phyloP scores from a whole-genome alignment of 2,329 filamentous ascomycete genomes.

The Metarhizium guizhouense region DNA sequence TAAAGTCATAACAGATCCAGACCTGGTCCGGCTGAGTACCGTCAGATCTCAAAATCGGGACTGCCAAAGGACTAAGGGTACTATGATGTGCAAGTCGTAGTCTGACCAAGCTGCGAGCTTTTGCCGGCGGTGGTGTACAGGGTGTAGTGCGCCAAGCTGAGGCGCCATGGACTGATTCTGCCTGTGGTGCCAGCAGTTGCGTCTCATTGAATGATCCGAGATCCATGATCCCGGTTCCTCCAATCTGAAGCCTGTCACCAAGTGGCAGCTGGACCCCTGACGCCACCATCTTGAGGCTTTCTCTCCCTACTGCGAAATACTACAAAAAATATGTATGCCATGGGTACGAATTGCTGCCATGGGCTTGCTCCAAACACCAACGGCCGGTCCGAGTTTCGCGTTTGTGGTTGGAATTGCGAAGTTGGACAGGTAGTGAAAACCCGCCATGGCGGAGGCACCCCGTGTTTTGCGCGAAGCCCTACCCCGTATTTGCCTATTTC shows the following conservation, averaged over 20 bases:
- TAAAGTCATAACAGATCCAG: not conserved
- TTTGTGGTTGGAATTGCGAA: too few relatives aligned
- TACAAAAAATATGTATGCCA: too few relatives aligned
- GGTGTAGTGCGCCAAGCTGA: not conserved
- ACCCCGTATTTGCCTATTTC: not conserved
- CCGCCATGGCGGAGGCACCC: too few relatives aligned
- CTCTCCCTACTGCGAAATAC: not conserved
- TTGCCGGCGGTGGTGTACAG: not conserved
- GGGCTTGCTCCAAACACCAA: not conserved
- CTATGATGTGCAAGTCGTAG: not conserved
- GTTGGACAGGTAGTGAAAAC: too few relatives aligned
- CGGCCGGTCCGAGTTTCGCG: not conserved
- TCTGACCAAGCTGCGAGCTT: not conserved
- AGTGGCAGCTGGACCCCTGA: not conserved
- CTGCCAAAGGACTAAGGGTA: not conserved
- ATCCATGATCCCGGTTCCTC: constrained; percentile 2
- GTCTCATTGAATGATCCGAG: constrained; percentile 4
- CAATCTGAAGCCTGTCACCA: not conserved
- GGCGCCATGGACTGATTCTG: not conserved
- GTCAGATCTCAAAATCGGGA: not conserved
- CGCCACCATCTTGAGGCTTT: constrained; percentile 1
- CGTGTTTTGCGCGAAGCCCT: not conserved
- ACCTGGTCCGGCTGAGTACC: not conserved
- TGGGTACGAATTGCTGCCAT: not conserved
- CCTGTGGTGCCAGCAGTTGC: not conserved